Evolutionary conservation across 495 filamentous ascomycete genomes (phyloP).

Genomic region (Aspergillus leporis): DNA sequence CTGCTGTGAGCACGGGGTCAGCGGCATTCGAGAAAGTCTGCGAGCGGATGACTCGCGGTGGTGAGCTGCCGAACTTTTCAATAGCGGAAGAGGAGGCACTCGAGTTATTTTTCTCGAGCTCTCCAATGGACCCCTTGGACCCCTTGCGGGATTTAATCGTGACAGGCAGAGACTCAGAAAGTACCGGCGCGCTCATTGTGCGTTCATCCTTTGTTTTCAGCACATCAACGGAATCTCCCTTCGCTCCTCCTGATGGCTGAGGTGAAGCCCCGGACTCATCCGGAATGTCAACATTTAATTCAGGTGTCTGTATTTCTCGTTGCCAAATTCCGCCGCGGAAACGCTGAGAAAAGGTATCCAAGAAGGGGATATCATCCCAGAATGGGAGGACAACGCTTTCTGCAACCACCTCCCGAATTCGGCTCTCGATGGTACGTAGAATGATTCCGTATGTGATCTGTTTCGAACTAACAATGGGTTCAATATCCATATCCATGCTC

Average conservation of each 20-base stretch:
- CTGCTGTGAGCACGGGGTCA: slow-evolving; percentile 62
- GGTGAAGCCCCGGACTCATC: slow-evolving; percentile 57
- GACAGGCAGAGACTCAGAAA: slow-evolving; percentile 31
- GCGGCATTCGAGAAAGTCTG: slow-evolving; percentile 65
- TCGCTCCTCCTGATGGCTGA: slow-evolving; percentile 36
- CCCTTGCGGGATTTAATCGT: slow-evolving; percentile 38
- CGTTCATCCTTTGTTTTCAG: slow-evolving; percentile 54
- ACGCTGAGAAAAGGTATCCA: slow-evolving; percentile 68
- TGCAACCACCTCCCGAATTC: slow-evolving; percentile 88
- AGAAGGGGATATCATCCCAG: slow-evolving; percentile 94
- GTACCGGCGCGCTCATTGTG: slow-evolving; percentile 57
- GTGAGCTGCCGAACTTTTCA: slow-evolving; percentile 39
- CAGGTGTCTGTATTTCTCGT: slow-evolving; percentile 52
- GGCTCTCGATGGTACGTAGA: slow-evolving; percentile 86
- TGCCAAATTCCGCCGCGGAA: slow-evolving; percentile 92
- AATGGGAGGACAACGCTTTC: slow-evolving; percentile 93
- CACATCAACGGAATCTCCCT: slow-evolving; percentile 32
- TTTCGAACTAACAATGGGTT: slow-evolving; percentile 91
- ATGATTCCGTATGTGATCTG: slow-evolving; percentile 94
- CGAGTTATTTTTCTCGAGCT: slow-evolving; percentile 27
- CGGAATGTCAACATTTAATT: slow-evolving; percentile 52
- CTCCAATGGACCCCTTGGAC: slow-evolving; percentile 25
- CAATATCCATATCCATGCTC: slow-evolving; percentile 86
- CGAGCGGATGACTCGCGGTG: slow-evolving; percentile 59
- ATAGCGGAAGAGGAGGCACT: slow-evolving; percentile 40